A percentile compares a stretch with the other conserved stretches of the same genome.
Conservation (phyloP, 2,329 filamentous ascomycete species). For the Penicillium sp. region DNA sequence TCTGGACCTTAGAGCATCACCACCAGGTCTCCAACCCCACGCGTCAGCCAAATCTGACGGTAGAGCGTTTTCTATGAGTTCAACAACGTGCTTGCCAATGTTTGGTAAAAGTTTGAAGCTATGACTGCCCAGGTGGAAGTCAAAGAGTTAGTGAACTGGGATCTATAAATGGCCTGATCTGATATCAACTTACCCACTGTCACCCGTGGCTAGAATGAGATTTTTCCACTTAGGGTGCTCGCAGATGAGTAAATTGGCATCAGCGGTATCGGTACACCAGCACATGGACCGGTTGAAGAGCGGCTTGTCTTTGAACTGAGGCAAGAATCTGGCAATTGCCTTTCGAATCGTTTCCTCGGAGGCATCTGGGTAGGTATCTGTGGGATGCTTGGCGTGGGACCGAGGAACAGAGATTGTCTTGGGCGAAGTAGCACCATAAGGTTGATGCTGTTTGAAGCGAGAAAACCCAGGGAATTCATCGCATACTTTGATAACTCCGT, state of each 20-base stretch:
- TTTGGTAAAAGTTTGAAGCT: conserved; percentile 51
- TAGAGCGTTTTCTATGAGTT: conserved; percentile 46
- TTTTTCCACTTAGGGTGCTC: conserved; percentile 49
- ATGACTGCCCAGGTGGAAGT: conserved; percentile 41
- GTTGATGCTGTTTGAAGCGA: conserved; percentile 17
- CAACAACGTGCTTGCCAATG: conserved; percentile 52
- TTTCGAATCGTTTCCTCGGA: conserved; percentile 50
- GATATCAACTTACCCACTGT: conserved; percentile 45
- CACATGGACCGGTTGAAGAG: conserved; percentile 57
- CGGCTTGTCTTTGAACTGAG: conserved; percentile 52
- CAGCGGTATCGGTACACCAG: conserved; percentile 60
- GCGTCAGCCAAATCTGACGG: conserved; percentile 42
- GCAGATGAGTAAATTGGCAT: conserved; percentile 56
- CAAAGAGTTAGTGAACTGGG: conserved; percentile 2
- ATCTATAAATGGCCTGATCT: background rate
- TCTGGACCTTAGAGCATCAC: conserved; percentile 47
- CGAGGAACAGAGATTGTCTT: conserved; percentile 17
- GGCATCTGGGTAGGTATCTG: conserved; percentile 43
- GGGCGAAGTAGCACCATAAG: conserved; percentile 50
- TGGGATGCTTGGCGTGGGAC: conserved; percentile 19
- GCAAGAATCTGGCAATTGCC: conserved; percentile 55
- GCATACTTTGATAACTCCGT: conserved; percentile 41
- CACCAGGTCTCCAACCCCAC: conserved; percentile 51
- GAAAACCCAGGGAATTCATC: conserved; percentile 56
- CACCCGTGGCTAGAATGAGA: conserved; percentile 50